A percentile compares a stretch with the other conserved stretches of the same genome.
Conservation (phyloP, 208 protist species). For the Strigomonas oncopelti region DNA sequence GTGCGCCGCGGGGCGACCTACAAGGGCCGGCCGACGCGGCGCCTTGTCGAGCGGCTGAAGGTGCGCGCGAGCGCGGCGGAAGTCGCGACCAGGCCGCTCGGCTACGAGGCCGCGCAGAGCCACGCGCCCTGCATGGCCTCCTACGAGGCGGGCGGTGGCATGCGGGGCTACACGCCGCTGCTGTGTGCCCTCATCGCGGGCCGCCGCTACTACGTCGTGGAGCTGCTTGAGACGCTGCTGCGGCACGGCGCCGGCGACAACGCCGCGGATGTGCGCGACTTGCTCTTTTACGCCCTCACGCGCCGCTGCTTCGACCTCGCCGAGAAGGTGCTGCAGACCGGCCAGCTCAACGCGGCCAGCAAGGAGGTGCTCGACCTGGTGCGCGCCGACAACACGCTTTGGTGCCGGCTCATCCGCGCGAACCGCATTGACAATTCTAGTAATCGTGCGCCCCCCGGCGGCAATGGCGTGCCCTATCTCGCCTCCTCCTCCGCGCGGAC, state of each 20-base stretch:
- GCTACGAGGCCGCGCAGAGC: no score
- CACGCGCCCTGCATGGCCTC: no score
- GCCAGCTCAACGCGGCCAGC: constrained; percentile 15
- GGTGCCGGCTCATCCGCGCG: constrained; percentile 38
- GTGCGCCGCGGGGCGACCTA: constrained; percentile 11
- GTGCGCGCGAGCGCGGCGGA: no score
- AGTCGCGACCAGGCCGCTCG: no score
- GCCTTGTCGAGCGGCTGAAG: constrained; percentile 4
- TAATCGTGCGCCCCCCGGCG: no score
- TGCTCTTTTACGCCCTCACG: constrained; percentile 23
- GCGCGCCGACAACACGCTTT: constrained; percentile 37
- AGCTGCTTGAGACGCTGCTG: constrained; percentile 27
- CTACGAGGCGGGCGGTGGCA: constrained; percentile 27
- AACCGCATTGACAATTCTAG: not conserved
- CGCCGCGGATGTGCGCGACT: constrained; percentile 22
- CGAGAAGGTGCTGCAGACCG: constrained; percentile 26
- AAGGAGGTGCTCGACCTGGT: constrained; percentile 22
- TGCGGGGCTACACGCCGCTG: constrained; percentile 44
- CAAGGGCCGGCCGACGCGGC: not conserved
- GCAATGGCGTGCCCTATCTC: constrained; percentile 26
- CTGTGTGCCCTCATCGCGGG: constrained; percentile 30
- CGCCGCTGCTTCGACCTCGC: constrained; percentile 21
- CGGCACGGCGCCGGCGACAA: constrained; percentile 24
- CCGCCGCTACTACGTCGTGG: not conserved
- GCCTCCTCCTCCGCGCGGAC: constrained; percentile 32